These are phyloP conservation scores for Coniferiporia sulphurascens DNA, from an alignment of 1,284 basidiomycete species.

Conservation along the genomic window DNA sequence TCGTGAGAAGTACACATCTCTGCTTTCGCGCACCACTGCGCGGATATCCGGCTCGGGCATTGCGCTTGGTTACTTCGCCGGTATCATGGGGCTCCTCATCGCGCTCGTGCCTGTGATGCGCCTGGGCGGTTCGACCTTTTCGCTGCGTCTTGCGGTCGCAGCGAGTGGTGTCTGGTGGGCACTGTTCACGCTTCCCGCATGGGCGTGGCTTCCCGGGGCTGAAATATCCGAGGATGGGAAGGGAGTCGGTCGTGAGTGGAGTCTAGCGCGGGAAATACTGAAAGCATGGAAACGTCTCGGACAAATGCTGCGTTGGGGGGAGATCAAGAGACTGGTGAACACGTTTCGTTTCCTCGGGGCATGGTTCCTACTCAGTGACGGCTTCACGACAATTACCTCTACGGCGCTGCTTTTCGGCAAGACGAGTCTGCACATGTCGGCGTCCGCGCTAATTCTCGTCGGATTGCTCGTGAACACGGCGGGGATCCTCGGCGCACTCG, in stretches of 20 bases:
- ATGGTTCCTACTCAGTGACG: conserved; percentile 90
- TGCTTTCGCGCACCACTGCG: conserved; percentile 67
- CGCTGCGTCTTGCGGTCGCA: conserved; percentile 74
- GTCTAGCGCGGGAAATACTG: conserved; percentile 43
- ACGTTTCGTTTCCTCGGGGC: conserved; percentile 85
- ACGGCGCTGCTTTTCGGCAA: conserved; percentile 82
- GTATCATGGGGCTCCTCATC: conserved; percentile 65
- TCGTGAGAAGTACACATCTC: conserved; percentile 38
- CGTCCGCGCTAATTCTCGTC: conserved; percentile 66
- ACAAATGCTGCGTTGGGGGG: conserved; percentile 61
- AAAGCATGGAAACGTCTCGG: conserved; percentile 65
- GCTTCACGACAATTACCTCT: conserved; percentile 79
- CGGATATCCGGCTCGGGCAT: conserved; percentile 80
- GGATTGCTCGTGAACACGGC: conserved; percentile 63
- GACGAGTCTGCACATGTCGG: conserved; percentile 69
- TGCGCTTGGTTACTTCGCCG: conserved; percentile 77
- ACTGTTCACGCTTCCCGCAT: conserved; percentile 70
- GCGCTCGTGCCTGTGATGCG: conserved; percentile 69
- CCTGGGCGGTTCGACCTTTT: conserved; percentile 65
- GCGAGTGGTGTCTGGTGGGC: conserved; percentile 85
- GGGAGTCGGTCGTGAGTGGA: conserved; percentile 35
- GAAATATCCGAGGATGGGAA: conserved; percentile 19
- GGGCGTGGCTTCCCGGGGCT: conserved; percentile 58
- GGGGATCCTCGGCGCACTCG: conserved; percentile 71
- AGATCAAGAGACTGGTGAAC: conserved; percentile 71